Base-by-base conservation (phyloP, 2,329 filamentous ascomycete species). In the Blastomyces parvus region DNA sequence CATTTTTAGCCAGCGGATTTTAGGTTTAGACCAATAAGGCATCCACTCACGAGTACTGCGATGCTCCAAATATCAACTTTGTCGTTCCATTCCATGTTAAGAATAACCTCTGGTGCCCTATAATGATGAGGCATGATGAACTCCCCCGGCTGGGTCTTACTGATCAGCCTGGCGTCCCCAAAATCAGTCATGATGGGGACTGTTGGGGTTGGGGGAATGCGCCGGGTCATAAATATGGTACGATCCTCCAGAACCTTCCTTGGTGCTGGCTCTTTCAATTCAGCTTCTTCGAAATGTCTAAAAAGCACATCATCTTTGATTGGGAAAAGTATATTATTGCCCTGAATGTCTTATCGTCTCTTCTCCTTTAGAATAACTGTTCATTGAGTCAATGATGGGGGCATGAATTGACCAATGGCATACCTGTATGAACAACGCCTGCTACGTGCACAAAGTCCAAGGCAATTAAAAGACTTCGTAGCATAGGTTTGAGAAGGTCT, bases 11-110 rank as follows among this genome's bases (percentile, higher is more conserved):
- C 46, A 48, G 46, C 25, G 46, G 8, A 48, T 48, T 48, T 48
- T 48, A 48, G n/a, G 46, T 48, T 48, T 25, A 48, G 46, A 48
- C 46, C 4, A 48, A 48, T 55, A 36, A 55, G 5, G 52, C 25
- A 36, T 33, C 1, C 33, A 42, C 66, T 57, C 64, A 69, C 67
- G 64, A 70, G 66, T 19, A 66, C 58, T 40, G 66, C 69, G 42
- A 70, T 52, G 52, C 63, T 67, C 69, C 69, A 71, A 36, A 71
- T 68, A 62, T 71, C 69, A 42, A 69, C 64, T 53, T 64, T 64
- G 13, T 61, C 58, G 42, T 64, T 66, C 69, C 68, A 71, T 40
- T 64, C 46, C 66, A 71, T 71, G 6, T 67, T 66, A 46, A 68
- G 60, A 38, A 69, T 64, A 13, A 67, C 64, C 59, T 71, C 69